Percentiles rank a stretch among this genome's conserved stretches.
These are phyloP conservation scores for Cystobasidium onofrii DNA, from an alignment of 768 basidiomycete species.

Conservation along the genomic window DNA sequence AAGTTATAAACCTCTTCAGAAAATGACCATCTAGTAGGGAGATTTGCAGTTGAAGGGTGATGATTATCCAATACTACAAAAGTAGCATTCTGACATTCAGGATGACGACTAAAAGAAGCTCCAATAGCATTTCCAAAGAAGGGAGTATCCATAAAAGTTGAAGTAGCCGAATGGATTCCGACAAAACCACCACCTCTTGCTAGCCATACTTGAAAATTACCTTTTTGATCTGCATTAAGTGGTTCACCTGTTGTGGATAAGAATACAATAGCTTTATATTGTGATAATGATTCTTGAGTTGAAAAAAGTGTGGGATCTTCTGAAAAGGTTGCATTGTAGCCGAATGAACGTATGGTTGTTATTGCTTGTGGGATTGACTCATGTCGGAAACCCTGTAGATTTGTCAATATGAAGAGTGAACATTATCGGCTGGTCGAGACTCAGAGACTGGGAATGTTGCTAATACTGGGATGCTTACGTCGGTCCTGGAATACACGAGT, in stretches of 20 bases:
- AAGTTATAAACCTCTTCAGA: constrained; percentile 26
- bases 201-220: constrained; percentile 7
- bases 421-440: too few species aligned
- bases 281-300: constrained; percentile 32
- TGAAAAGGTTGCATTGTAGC: constrained; percentile 13
- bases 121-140: constrained; percentile 26
- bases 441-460: too few species aligned
- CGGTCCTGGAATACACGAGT: not conserved
- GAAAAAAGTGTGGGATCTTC: constrained; percentile 10
- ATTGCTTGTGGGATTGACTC: not conserved
- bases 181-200: constrained; percentile 20
- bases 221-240: constrained; percentile 8
- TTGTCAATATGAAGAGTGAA: too few species aligned
- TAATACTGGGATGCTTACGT: not conserved
- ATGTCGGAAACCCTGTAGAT: constrained; percentile 10
- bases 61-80: not conserved
- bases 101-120: constrained; percentile 22
- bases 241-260: constrained; percentile 3
- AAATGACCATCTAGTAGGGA: constrained; percentile 17
- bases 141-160: not conserved
- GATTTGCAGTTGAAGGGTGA: constrained; percentile 7
- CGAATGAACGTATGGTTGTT: not conserved
- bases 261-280: not conserved
- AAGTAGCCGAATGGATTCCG: constrained; percentile 25
- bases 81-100: constrained; percentile 20